Evolutionary conservation across 352 stramenopile genomes (phyloP).

Genomic region (Pythium phragmiticola): DNA sequence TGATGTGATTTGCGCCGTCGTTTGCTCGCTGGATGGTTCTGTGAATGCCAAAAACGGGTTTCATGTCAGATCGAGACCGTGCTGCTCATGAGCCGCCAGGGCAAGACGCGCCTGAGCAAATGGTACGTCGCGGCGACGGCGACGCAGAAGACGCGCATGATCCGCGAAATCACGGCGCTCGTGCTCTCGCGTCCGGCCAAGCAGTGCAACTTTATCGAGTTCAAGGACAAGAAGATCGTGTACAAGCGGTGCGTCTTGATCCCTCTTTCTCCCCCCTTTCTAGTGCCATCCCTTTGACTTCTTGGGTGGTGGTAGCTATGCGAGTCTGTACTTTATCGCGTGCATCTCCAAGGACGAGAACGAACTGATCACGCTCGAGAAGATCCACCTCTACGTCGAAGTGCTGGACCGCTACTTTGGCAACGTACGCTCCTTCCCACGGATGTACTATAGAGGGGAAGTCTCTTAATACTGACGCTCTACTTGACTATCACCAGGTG

Average conservation of each 20-base stretch:
- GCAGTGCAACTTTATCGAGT: conserved; percentile 96
- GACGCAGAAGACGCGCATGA: conserved; percentile 87
- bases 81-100: conserved; percentile 89
- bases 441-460: neutral
- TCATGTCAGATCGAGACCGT: conserved; percentile 78
- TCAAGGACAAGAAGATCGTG: conserved; percentile 98
- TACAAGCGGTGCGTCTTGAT: conserved; percentile 86
- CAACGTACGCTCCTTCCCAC: conserved; percentile 56
- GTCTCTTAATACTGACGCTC: neutral
- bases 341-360: conserved; percentile 96
- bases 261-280: neutral
- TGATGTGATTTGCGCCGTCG: conserved; percentile 25
- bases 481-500: conserved; percentile 37
- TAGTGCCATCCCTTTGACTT: neutral
- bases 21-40: neutral
- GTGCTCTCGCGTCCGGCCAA: conserved; percentile 84
- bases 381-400: conserved; percentile 98
- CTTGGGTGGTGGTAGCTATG: conserved; percentile 70
- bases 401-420: conserved; percentile 97
- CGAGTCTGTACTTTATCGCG: conserved; percentile 97
- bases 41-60: neutral
- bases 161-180: conserved; percentile 86
- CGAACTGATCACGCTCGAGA: conserved; percentile 96
- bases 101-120: conserved; percentile 91
- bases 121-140: conserved; percentile 84